These are phyloP conservation scores for Cyclotella kingstonii DNA, from an alignment of 108 stramenopile species.

Conservation along the genomic window DNA sequence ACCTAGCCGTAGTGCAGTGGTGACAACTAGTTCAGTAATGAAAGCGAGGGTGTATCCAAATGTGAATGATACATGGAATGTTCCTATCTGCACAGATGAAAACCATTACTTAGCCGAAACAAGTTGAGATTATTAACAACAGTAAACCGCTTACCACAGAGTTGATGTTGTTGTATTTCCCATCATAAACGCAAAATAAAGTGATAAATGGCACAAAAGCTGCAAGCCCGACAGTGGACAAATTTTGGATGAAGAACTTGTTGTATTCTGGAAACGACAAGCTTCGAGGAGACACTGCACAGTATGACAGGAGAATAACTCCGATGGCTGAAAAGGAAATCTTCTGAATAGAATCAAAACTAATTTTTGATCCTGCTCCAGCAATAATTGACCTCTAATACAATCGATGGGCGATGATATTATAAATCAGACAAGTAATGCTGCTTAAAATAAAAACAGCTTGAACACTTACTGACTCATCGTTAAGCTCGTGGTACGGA, in stretches of 20 bases:
- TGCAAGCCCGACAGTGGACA: conserved; percentile 47
- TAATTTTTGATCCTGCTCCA: conserved; percentile 40
- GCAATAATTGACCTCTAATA: conserved; percentile 29
- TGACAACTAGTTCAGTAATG: conserved; percentile 59
- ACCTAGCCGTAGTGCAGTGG: conserved; percentile 69
- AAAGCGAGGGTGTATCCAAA: conserved; percentile 71
- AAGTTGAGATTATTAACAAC: not conserved
- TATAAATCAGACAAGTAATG: not conserved
- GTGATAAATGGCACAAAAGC: conserved; percentile 51
- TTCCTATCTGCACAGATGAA: conserved; percentile 36
- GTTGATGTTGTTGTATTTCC: conserved; percentile 56
- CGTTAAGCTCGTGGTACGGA: conserved; percentile 22
- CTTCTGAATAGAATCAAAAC: conserved; percentile 69
- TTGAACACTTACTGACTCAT: conserved; percentile 24
- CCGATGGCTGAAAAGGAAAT: conserved; percentile 42
- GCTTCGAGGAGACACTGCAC: conserved; percentile 73
- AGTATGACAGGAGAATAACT: conserved; percentile 52
- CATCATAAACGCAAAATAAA: conserved; percentile 51
- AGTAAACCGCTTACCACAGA: conserved; percentile 36
- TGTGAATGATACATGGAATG: conserved; percentile 73
- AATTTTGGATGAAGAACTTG: conserved; percentile 63
- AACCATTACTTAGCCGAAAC: not conserved
- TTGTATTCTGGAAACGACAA: conserved; percentile 70
- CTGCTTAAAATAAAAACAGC: not conserved
- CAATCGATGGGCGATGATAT: not conserved